Evolutionary conservation across 2,329 filamentous ascomycete species (phyloP), one percentile per base, ranked within the genome.

Genomic region (Paecilomyces variotii): DNA sequence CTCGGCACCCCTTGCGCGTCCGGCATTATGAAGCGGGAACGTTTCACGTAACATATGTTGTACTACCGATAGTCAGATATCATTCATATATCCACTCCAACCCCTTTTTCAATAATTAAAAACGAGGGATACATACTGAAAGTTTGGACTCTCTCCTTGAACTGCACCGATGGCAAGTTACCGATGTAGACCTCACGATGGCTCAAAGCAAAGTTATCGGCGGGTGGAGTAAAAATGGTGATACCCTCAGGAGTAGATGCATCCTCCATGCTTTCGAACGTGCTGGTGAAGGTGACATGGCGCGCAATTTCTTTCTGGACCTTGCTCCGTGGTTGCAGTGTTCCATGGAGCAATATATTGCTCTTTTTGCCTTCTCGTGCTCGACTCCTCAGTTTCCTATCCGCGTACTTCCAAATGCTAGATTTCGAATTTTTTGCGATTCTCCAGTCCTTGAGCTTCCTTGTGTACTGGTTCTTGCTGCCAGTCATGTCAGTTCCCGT

Each of bases 391-490:
- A 12, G n/a, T 27, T 26, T 55, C 1, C 34, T 32, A 32, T 55
- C 51, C 7, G 58, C 26, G 32, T 24, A 34, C n/a, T 14, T 50
- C 55, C 56, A 60, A 24, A 49, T 39, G 19, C 32, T 54, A 32
- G 3, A 4, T 28, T 39, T 57, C 1, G 58, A 51, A 39, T 60
- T 28, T 26, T 60, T 60, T 53, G 49, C 28, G 2, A 60, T 14
- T 28, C 55, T 34, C 56, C 58, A 60, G 7, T 26, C 25, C 26
- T 54, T 58, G 7, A 60, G 28, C 26, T 58, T 57, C n/a, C 32
- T 9, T 7, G 35, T 60, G 26, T 58, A 60, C 39, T 60, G 58
- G 26, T 49, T 57, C 56, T 60, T 55, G 27, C 58, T 60, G n/a
- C 7, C 35, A 1, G 35, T 12, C 4, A 19, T n/a, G 4, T 45